These are phyloP conservation scores for Sporisorium exsertum DNA, from an alignment of 1,284 basidiomycete genomes.

Conservation along the genomic window DNA sequence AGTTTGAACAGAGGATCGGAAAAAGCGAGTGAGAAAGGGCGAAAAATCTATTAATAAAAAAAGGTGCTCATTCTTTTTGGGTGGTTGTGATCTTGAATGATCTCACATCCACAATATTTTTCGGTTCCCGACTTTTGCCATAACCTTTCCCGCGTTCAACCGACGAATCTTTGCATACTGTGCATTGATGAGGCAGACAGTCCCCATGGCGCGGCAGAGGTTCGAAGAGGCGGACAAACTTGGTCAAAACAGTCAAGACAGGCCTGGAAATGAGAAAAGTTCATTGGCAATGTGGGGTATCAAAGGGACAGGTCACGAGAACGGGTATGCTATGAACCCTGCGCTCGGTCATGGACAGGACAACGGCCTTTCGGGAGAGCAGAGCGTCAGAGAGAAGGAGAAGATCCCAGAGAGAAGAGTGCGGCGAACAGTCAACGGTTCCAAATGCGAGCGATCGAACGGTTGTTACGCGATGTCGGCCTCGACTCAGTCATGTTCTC, in stretches of 20 bases:
- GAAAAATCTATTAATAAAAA: no score
- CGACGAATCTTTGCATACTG: background rate
- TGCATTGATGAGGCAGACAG: background rate
- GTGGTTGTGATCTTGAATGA: background rate
- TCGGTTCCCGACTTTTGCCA: background rate
- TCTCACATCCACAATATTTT: background rate
- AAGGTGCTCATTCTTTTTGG: no score
- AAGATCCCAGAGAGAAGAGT: no score
- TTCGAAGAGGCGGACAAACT: background rate
- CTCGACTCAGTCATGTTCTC: constrained; percentile 1
- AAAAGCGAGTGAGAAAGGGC: no score
- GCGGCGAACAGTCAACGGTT: constrained; percentile 3
- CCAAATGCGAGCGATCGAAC: constrained; percentile 31
- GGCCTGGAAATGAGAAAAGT: background rate
- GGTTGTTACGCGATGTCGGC: constrained; percentile 9
- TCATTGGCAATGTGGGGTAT: constrained; percentile 7
- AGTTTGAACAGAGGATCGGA: background rate
- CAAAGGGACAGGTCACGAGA: background rate
- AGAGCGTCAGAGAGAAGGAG: background rate
- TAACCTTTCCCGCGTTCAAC: background rate
- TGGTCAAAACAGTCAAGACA: background rate
- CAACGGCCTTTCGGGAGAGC: background rate
- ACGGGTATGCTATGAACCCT: constrained; percentile 1
- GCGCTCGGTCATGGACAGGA: background rate
- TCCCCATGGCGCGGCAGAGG: background rate